A percentile compares a stretch with the other conserved stretches of the same genome.
Conservation (phyloP, 805 yeast species). For the Blastobotrys mokoenaii region DNA sequence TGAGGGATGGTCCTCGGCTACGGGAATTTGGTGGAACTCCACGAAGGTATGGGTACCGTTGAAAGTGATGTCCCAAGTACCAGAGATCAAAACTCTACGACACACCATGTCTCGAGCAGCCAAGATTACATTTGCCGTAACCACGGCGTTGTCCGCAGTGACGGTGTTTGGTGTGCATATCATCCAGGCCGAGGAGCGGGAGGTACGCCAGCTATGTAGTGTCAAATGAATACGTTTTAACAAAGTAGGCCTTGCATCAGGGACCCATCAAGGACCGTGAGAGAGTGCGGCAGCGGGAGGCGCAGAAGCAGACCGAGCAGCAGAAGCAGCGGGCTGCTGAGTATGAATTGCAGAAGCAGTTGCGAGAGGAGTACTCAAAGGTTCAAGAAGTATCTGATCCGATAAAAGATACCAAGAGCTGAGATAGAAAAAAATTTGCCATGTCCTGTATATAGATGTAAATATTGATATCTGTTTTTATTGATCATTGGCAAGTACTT, state of each 20-base stretch:
- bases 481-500: too few relatives aligned
- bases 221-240: background rate
- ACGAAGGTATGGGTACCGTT: too few relatives aligned
- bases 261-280: conserved; percentile 21
- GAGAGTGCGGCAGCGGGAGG: conserved; percentile 17
- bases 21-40: too few relatives aligned
- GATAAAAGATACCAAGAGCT: background rate
- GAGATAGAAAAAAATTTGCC: background rate
- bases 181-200: conserved; percentile 62
- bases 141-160: conserved; percentile 46
- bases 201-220: conserved; percentile 18
- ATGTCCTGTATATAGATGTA: too few relatives aligned
- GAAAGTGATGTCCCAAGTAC: too few relatives aligned
- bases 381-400: conserved; percentile 14
- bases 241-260: conserved; percentile 15
- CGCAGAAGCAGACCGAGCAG: conserved; percentile 13
- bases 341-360: conserved; percentile 18
- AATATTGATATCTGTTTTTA: too few relatives aligned
- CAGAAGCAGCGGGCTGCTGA: conserved; percentile 16
- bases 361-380: conserved; percentile 16
- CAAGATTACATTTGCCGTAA: conserved; percentile 58
- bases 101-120: conserved; percentile 83
- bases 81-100: too few relatives aligned
- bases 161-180: conserved; percentile 63
- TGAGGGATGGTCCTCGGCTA: too few relatives aligned